Evolutionary conservation across 2,329 filamentous ascomycete species (phyloP).

Genomic region (Cladosporium halotolerans): DNA sequence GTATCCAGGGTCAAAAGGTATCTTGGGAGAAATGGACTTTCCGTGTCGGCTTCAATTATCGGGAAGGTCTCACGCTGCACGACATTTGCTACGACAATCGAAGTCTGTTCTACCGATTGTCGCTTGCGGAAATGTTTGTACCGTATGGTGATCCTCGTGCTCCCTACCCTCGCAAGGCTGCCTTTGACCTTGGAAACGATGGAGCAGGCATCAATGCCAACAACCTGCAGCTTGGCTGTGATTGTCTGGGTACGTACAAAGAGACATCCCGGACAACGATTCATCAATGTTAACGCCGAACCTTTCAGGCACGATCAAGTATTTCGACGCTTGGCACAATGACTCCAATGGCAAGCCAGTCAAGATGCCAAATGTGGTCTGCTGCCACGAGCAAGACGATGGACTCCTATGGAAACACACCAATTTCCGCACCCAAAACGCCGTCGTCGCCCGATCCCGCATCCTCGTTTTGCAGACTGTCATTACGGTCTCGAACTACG

Average conservation of each 20-base stretch:
- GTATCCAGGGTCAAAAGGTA: slow-evolving; percentile 37
- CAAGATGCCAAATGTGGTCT: slow-evolving; percentile 55
- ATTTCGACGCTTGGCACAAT: slow-evolving; percentile 54
- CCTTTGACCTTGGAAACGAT: slow-evolving; percentile 66
- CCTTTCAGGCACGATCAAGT: slow-evolving; percentile 38
- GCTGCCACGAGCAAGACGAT: slow-evolving; percentile 63
- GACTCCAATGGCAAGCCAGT: slow-evolving; percentile 50
- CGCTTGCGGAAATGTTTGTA: slow-evolving; percentile 59
- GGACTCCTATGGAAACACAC: slow-evolving; percentile 67
- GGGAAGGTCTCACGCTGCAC: slow-evolving; percentile 65
- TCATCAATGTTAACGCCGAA: not conserved
- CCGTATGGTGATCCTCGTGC: slow-evolving; percentile 58
- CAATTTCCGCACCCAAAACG: slow-evolving; percentile 58
- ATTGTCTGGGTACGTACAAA: slow-evolving; percentile 51
- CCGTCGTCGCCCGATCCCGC: slow-evolving; percentile 55
- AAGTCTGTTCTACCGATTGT: slow-evolving; percentile 60
- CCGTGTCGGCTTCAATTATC: slow-evolving; percentile 61
- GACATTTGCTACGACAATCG: slow-evolving; percentile 62
- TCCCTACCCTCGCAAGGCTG: slow-evolving; percentile 63
- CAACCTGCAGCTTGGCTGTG: slow-evolving; percentile 61
- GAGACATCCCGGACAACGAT: no score
- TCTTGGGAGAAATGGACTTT: slow-evolving; percentile 52
- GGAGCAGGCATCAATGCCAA: slow-evolving; percentile 63
- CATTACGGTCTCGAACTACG: slow-evolving; percentile 64
- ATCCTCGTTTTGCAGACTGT: slow-evolving; percentile 63